These are phyloP conservation scores for Colletotrichum sp. DNA, from an alignment of 2,329 filamentous ascomycete species.

Conservation along the genomic window DNA sequence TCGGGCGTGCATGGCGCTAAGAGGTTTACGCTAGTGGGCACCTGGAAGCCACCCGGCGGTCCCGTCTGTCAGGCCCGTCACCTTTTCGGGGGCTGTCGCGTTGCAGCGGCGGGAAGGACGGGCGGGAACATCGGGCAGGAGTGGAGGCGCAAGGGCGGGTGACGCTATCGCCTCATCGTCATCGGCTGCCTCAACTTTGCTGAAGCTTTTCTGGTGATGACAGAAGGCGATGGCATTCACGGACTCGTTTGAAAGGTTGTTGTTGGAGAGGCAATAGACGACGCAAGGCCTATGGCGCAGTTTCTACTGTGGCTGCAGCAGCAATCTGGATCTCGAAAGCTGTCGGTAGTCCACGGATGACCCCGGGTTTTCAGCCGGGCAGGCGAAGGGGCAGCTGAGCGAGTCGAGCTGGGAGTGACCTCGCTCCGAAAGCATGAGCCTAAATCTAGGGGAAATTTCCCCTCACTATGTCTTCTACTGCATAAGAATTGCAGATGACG, in stretches of 20 bases:
- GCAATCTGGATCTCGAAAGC: not conserved
- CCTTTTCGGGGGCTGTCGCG: not conserved
- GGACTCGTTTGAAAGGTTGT: not conserved
- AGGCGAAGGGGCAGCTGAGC: not conserved
- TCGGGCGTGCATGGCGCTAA: slow-evolving; percentile 7
- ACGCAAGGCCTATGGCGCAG: not conserved
- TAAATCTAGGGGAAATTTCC: not conserved
- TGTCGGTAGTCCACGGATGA: not conserved
- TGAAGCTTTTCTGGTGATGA: not conserved
- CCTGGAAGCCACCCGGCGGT: not conserved
- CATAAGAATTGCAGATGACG: not conserved
- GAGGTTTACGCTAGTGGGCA: not conserved
- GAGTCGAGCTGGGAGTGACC: not conserved
- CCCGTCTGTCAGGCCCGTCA: not conserved
- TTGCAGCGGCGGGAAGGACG: slow-evolving; percentile 3
- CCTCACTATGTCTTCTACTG: not conserved
- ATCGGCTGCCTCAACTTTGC: not conserved
- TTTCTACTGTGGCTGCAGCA: not conserved
- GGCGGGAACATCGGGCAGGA: slow-evolving; percentile 13
- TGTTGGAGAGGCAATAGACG: not conserved
- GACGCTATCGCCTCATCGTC: not conserved
- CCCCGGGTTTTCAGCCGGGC: not conserved
- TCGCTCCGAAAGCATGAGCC: not conserved
- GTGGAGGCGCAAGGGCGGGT: not conserved
- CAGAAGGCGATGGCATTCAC: not conserved